Conservation (phyloP, 208 protist species). For the Leishmania aethiopica region DNA sequence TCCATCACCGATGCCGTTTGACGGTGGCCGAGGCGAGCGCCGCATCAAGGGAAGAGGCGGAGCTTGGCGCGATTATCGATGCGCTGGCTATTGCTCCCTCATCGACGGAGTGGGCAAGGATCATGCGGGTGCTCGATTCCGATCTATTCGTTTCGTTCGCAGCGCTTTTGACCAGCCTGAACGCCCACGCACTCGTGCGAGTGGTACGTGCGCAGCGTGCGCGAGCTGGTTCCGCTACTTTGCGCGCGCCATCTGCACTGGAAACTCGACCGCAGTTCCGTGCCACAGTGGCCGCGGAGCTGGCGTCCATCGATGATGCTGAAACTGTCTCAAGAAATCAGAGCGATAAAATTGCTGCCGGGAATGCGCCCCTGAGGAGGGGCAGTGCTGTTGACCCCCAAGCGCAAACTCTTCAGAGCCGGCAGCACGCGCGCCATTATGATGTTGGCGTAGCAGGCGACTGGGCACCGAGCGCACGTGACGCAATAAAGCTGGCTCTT, state of each 20-base stretch:
- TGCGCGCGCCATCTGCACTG: too few relatives aligned
- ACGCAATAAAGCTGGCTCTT: slow-evolving; percentile 45
- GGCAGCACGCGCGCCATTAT: background rate
- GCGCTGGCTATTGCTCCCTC: slow-evolving; percentile 15
- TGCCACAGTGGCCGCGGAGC: slow-evolving; percentile 12
- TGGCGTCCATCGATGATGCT: slow-evolving; percentile 7
- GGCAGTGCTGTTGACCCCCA: background rate
- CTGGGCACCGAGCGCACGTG: slow-evolving; percentile 23
- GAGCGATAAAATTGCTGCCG: background rate
- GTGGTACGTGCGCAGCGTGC: background rate
- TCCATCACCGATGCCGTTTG: slow-evolving; percentile 30
- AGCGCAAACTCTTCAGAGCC: too few relatives aligned
- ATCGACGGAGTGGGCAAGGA: slow-evolving; percentile 1
- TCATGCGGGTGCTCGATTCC: slow-evolving; percentile 14
- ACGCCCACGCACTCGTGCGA: slow-evolving; percentile 6
- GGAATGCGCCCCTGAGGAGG: background rate
- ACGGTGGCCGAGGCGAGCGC: slow-evolving; percentile 11
- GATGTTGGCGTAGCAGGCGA: slow-evolving; percentile 40
- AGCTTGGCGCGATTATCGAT: slow-evolving; percentile 13
- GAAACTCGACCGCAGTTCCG: background rate
- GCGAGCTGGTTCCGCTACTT: background rate
- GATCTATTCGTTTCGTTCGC: slow-evolving; percentile 15
- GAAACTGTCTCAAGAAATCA: background rate
- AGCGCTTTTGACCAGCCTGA: background rate
- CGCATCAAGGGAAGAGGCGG: slow-evolving; percentile 6